phyloP scores from a whole-genome alignment of 805 yeast genomes.

The Lipomyces spencermartinsiae region DNA sequence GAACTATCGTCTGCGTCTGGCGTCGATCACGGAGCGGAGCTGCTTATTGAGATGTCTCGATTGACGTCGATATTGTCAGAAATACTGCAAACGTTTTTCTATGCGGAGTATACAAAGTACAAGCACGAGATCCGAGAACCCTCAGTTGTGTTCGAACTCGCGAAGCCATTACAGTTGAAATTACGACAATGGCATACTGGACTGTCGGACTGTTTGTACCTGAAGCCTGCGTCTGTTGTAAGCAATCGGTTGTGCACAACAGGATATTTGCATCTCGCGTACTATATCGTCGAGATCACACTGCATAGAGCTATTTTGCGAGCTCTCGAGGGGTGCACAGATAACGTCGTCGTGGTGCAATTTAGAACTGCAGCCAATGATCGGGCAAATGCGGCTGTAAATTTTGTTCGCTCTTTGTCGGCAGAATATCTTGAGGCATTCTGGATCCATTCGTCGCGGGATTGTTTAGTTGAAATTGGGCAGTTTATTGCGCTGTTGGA shows the following conservation, averaged over 20 bases:
- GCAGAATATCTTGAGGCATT: conserved; percentile 42
- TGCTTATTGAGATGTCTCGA: conserved; percentile 32
- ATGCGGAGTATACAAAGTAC: conserved; percentile 35
- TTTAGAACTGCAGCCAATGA: conserved; percentile 36
- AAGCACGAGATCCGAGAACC: conserved; percentile 34
- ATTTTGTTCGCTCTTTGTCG: conserved; percentile 37
- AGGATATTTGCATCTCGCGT: conserved; percentile 38
- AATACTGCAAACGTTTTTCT: conserved; percentile 34
- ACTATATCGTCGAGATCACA: conserved; percentile 33
- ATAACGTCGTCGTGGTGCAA: conserved; percentile 18
- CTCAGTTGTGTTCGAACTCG: conserved; percentile 33
- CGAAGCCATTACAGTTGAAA: conserved; percentile 35
- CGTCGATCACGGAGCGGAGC: conserved; percentile 36
- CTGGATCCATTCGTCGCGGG: conserved; percentile 41
- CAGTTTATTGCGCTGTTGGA: conserved; percentile 40
- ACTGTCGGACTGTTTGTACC: conserved; percentile 34
- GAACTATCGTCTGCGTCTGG: conserved; percentile 34
- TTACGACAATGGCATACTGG: conserved; percentile 33
- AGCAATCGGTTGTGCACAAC: conserved; percentile 33
- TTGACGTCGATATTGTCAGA: conserved; percentile 37
- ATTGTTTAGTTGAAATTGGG: conserved; percentile 39
- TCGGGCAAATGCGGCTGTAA: conserved; percentile 39
- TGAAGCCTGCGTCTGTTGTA: conserved; percentile 27
- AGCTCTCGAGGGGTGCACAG: conserved; percentile 35
- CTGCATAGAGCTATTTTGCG: conserved; percentile 37